Evolutionary conservation across 2,329 filamentous ascomycete genomes (phyloP), one percentile per base, ranked within the genome.

Genomic region (Coleophoma crateriformis): DNA sequence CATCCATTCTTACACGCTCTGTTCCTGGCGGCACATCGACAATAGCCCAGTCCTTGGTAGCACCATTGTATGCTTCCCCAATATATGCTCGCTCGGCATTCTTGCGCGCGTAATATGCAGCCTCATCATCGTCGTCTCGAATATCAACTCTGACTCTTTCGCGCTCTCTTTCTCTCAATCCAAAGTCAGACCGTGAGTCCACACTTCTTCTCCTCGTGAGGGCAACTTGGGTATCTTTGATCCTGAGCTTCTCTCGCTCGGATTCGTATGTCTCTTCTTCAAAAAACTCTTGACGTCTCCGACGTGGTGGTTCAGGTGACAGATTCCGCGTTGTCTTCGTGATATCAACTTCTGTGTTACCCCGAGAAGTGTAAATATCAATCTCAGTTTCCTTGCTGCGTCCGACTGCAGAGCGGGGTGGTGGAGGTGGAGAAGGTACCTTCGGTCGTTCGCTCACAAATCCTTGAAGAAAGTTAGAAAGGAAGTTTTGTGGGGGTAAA

Each of bases 11-110:
- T n/a, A 94, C 85, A 38, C 85, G 81, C 69, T 88, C 85, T 0
- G 88, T 92, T 51, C 89, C 89, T 0, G 89, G 87, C 1, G 88
- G 89, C 37, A 95, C 85, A 67, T 95, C 89, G 35, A 95, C 78
- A 54, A 95, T 87, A 48, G 81, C 78, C 88, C 90, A 95, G 61
- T 83, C 86, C 55, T 81, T 83, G 34, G 86, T 90, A 15, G 81
- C 83, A 47, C 88, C 87, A 59, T 87, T 80, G 65, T 78, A 83
- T 19, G 85, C 87, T 67, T 92, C 88, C 47, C 86, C 87, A 61
- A 84, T 78, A 54, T 80, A 81, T 17, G 81, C 83, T 32, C 87
- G 81, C 13, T 87, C 84, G 39, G 81, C 74, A 33, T 79, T 81
- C 63, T 88, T 87, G 39, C 85, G 81, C 42, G 83, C 78, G 66